phyloP scores from a whole-genome alignment of 306 rosid genomes.

The Cyamopsis tetragonoloba region DNA sequence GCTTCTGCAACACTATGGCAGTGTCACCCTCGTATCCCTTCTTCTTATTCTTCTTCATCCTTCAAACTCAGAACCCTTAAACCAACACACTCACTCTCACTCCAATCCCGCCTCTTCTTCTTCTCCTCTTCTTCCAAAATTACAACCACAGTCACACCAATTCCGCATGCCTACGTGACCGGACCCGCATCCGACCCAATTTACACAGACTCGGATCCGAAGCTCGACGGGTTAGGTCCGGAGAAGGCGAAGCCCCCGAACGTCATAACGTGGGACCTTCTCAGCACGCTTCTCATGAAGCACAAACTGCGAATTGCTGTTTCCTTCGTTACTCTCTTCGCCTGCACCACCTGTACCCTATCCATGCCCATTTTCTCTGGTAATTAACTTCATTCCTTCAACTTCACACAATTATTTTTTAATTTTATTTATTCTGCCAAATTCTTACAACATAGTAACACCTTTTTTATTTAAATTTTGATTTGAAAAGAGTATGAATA shows the following conservation, averaged over 20 bases:
- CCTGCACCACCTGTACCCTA: constrained; percentile 79
- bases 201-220: constrained; percentile 47
- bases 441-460: neutral
- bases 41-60: neutral
- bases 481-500: too few species aligned
- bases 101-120: neutral
- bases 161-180: constrained; percentile 62
- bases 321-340: constrained; percentile 51
- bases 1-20: constrained; percentile 31
- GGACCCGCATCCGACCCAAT: constrained; percentile 82
- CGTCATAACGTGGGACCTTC: constrained; percentile 50
- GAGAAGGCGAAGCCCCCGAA: constrained; percentile 24
- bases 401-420: neutral
- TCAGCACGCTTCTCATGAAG: constrained; percentile 55
- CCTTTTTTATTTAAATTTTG: too few species aligned
- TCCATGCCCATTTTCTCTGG: constrained; percentile 93
- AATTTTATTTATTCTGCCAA: neutral
- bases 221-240: constrained; percentile 25
- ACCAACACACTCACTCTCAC: constrained; percentile 18
- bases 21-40: neutral
- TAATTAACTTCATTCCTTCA: neutral
- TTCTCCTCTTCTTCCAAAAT: neutral
- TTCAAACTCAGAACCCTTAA: constrained; percentile 21
- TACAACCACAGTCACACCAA: neutral
- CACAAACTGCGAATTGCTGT: constrained; percentile 59